These are phyloP conservation scores for Cornus florida DNA, from an alignment of 148 eudicot species.

Conservation along the genomic window DNA sequence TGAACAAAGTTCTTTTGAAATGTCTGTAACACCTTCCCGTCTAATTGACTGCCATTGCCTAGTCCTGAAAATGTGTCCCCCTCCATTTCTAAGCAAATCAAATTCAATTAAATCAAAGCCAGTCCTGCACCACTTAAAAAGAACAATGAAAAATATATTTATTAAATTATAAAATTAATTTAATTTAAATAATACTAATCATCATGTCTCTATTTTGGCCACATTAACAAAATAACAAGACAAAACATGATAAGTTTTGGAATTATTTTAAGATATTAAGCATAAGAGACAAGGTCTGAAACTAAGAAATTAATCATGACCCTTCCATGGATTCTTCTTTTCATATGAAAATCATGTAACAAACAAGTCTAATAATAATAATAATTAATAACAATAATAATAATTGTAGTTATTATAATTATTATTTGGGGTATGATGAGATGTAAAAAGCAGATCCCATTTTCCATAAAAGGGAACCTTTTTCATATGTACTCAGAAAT, in stretches of 20 bases:
- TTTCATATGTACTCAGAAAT: slow-evolving; percentile 40
- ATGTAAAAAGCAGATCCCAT: slow-evolving; percentile 65
- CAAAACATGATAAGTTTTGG: slow-evolving; percentile 32
- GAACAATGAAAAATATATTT: not conserved
- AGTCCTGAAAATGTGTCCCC: slow-evolving; percentile 67
- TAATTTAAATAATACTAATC: slow-evolving; percentile 13
- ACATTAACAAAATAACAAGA: slow-evolving; percentile 16
- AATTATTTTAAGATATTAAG: slow-evolving; percentile 18
- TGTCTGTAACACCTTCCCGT: slow-evolving; percentile 57
- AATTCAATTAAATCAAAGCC: slow-evolving; percentile 17
- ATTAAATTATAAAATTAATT: not conserved
- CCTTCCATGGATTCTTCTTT: slow-evolving; percentile 6
- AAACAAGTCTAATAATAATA: slow-evolving; percentile 4
- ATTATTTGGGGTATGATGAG: slow-evolving; percentile 43
- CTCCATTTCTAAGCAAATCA: slow-evolving; percentile 35
- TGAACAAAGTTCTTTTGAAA: slow-evolving; percentile 74
- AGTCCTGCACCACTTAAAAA: slow-evolving; percentile 24
- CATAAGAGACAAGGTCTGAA: slow-evolving; percentile 33
- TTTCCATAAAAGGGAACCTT: slow-evolving; percentile 51
- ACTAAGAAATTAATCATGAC: slow-evolving; percentile 29
- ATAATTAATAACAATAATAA: slow-evolving; percentile 17
- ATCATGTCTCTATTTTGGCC: slow-evolving; percentile 26
- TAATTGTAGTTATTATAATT: not conserved
- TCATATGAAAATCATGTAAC: slow-evolving; percentile 12
- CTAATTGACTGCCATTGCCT: slow-evolving; percentile 52